Base-by-base conservation (phyloP, 2,329 filamentous ascomycete species). In the Colletotrichum tofieldiae region DNA sequence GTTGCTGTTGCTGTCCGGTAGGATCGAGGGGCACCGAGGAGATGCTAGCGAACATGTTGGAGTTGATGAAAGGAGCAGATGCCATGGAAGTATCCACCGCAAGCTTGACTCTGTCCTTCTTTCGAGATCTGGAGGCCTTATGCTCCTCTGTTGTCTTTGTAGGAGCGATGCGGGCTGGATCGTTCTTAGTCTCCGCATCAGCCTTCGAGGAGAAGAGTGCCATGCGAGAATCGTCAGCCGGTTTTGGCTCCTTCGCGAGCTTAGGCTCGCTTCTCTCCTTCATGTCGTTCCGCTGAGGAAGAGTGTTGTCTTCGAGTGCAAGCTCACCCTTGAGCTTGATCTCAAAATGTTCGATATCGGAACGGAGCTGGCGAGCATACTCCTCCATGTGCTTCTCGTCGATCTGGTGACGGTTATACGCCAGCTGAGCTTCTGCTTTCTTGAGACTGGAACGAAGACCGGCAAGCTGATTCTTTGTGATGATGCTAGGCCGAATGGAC, bases 351-450 rank as follows among this genome's bases (percentile, higher is more conserved):
- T 81, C 78, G 67, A 91, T 86, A 41, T 85, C 84, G 29, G 82
- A 79, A n/a, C 82, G 80, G 69, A 89, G 77, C 45, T 81, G 77
- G 45, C 81, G 77, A 4, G 82, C 84, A 54, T 85, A 83, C 35
- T 80, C 76, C 72, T 86, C 83, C 78, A 89, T 86, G 43, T 83
- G 80, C 73, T 83, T 84, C 75, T 89, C 88, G 70, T 92, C 89
- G 73, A 91, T 89, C 75, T 91, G 89, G 73, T 91, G 88, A 74
- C 85, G 87, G 77, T 92, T 91, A 82, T 88, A 90, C 64, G 86
- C 85, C 55, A 92, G 79, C 75, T 92, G 89, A 71, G 89, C 86
- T 73, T 91, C 86, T 51, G 88, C 83, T 69, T 87, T 86, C 76
- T 86, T 88, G 71, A 92, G 82, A n/a, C 85, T 85, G n/a, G 78